phyloP scores from a whole-genome alignment of 306 rosid genomes.

The Vigna reflexopilosa region DNA sequence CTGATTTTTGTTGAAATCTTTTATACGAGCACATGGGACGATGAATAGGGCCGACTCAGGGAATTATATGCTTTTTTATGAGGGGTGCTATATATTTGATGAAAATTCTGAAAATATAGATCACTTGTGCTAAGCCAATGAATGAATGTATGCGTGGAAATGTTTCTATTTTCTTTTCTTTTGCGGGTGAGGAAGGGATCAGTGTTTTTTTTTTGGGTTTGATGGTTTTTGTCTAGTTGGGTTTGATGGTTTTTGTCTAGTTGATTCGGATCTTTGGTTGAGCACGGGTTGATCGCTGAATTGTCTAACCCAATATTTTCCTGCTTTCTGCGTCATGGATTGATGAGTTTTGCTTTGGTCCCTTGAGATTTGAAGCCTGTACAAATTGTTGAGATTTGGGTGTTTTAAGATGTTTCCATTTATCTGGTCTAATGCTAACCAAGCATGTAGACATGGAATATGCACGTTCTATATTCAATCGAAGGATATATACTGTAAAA shows the following conservation, averaged over 20 bases:
- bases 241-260: not conserved
- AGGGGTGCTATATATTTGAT: not conserved
- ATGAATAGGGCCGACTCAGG: not conserved
- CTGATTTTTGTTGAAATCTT: not conserved
- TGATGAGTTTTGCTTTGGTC: not conserved
- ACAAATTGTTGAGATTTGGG: not conserved
- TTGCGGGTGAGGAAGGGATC: not conserved
- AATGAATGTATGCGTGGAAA: no score
- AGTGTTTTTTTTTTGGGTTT: not conserved
- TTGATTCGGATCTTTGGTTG: not conserved
- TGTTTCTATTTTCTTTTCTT: no score
- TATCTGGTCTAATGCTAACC: not conserved
- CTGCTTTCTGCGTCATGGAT: not conserved
- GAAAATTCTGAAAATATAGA: no score
- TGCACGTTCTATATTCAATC: not conserved
- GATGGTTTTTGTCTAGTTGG: not conserved
- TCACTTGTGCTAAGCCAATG: no score
- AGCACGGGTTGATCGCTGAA: not conserved
- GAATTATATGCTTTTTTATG: not conserved
- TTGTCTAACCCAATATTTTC: not conserved
- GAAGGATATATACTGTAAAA: not conserved
- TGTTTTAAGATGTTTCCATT: not conserved
- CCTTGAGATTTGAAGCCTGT: not conserved
- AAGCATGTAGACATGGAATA: not conserved
- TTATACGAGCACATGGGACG: not conserved